Base-by-base conservation (phyloP, 306 rosid species). In the Glycine soja region DNA sequence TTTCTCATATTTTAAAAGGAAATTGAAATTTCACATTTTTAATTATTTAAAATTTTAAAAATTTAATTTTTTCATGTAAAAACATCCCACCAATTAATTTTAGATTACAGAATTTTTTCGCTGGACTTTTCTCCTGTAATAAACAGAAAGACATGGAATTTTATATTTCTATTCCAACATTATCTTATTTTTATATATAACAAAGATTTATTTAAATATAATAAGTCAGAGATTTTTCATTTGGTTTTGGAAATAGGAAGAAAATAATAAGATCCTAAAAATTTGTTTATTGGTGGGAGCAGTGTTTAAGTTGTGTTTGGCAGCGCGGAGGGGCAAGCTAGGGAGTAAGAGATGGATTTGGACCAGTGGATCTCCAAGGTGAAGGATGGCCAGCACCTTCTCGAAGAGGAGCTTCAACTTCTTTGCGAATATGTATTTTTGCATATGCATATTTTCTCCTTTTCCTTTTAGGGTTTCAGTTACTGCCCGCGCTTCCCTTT, bases 281-380 rank as follows among this genome's bases (percentile, higher is more conserved):
- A 12, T 4, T 61, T 38, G 70, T 74, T 57, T 18, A 57, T 70
- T 40, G 81, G 42, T 75, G 18, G 63, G 36, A 53, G 80, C 52
- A 62, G 66, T 66, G 51, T 75, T 47, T 19, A 19, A 19, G 24
- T 19, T 19, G 24, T 19, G 24, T 19, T 12, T 16, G 63, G 36
- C 74, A 78, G 38, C 48, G 80, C 73, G 34, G 79, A 80, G 3
- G 12, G 13, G 42, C 18, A 19, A 19, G 24, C 24, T 16, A 53
- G 54, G 62, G 5, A 65, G 13, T 24, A 4, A 32, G 80, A 54
- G 24, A 68, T 95, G 99, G 98, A 95, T 93, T 93, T 95, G 94
- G 99, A 93, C 89, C 94, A 89, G 87, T 95, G 99, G 99, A 95
- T 95, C 99, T 81, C 90, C 8, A 95, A 93, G 91, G 99, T 95